A percentile compares a stretch with the other conserved stretches of the same genome.
Conservation (phyloP, 768 basidiomycete species). For the Pleurotus ostreatus region DNA sequence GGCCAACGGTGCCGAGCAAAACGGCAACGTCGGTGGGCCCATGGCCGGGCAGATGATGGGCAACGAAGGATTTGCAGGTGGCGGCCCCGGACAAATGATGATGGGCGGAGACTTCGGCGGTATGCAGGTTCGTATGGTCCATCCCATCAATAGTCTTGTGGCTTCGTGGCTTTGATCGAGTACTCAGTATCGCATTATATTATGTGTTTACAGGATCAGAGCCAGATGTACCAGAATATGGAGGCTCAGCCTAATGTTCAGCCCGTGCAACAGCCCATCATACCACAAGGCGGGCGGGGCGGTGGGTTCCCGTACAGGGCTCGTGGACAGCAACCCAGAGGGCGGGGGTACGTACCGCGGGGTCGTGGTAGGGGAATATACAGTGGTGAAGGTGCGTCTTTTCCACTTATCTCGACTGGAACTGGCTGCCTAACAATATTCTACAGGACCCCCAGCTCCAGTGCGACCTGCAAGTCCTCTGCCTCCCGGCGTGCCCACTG, state of each 20-base stretch:
- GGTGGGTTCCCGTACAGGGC: slow-evolving; percentile 31
- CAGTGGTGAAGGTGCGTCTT: slow-evolving; percentile 26
- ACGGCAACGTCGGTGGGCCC: slow-evolving; percentile 23
- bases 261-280: slow-evolving; percentile 32
- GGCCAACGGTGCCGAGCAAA: slow-evolving; percentile 17
- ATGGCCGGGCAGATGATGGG: slow-evolving; percentile 38
- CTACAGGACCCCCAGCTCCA: slow-evolving; percentile 44
- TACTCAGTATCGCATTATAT: background rate
- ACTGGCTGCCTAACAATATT: too few relatives aligned
- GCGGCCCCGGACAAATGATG: slow-evolving; percentile 47
- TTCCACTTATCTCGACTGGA: too few relatives aligned
- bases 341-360: slow-evolving; percentile 26
- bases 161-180: background rate
- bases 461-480: slow-evolving; percentile 80
- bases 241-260: slow-evolving; percentile 37
- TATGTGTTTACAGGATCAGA: slow-evolving; percentile 46
- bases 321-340: slow-evolving; percentile 22
- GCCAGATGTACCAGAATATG: slow-evolving; percentile 59
- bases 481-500: slow-evolving; percentile 84
- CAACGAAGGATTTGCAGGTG: slow-evolving; percentile 38
- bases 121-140: slow-evolving; percentile 58
- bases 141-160: slow-evolving; percentile 22
- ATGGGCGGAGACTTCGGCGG: slow-evolving; percentile 59
- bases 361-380: slow-evolving; percentile 39
- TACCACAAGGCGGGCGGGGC: slow-evolving; percentile 29